phyloP scores from a whole-genome alignment of 208 protist genomes.

The Crithidia bombi region DNA sequence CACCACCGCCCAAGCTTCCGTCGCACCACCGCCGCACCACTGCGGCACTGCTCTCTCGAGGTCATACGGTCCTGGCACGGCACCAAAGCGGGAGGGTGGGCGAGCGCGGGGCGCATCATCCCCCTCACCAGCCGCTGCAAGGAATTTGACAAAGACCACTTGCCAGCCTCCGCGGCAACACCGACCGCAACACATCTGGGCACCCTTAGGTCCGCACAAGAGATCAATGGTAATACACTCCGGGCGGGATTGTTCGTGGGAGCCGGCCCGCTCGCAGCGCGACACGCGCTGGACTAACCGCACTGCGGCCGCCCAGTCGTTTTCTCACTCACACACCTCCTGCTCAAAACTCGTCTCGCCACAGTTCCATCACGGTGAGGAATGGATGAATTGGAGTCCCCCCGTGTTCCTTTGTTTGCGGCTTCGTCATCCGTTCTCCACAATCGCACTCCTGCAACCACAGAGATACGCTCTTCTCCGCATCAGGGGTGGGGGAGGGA shows the following conservation, averaged over 20 bases:
- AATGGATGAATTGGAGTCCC: constrained; percentile 20
- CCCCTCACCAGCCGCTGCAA: neutral
- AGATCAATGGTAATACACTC: constrained; percentile 64
- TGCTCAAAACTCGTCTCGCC: neutral
- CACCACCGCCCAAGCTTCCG: too few relatives aligned
- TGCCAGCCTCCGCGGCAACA: neutral
- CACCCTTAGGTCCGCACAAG: constrained; percentile 65
- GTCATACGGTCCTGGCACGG: neutral
- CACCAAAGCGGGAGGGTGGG: neutral
- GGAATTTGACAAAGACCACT: constrained; percentile 32
- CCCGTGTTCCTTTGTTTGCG: constrained; percentile 23
- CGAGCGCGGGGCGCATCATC: neutral
- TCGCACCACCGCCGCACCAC: too few relatives aligned
- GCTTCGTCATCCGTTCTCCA: neutral
- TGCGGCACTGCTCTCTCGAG: too few relatives aligned
- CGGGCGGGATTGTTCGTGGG: constrained; percentile 70
- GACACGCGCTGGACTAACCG: too few relatives aligned
- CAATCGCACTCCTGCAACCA: constrained; percentile 2
- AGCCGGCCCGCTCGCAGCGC: constrained; percentile 21
- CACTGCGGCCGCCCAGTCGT: neutral
- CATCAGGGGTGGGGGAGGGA: too few relatives aligned
- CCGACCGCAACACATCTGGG: constrained; percentile 50
- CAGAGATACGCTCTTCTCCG: neutral
- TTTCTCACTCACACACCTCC: neutral
- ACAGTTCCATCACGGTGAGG: constrained; percentile 30